These are phyloP conservation scores for Ploettnerulaceae sp. DNA, from an alignment of 2,329 filamentous ascomycete species.

Conservation along the genomic window DNA sequence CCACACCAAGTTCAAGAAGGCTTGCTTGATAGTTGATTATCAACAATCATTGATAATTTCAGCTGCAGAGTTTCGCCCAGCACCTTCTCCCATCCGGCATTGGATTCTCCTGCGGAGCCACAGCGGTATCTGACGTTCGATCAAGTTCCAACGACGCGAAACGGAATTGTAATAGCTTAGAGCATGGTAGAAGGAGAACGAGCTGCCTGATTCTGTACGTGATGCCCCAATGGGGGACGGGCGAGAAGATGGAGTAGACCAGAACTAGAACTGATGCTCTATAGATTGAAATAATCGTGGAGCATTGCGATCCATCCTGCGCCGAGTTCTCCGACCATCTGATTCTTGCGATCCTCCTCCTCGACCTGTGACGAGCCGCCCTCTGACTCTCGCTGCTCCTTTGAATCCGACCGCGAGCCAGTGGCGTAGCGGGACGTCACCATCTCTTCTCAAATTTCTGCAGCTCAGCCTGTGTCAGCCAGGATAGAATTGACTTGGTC, in stretches of 20 bases:
- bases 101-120: background rate
- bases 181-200: background rate
- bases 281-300: background rate
- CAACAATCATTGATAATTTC: background rate
- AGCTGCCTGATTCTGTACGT: background rate
- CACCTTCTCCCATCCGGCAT: background rate
- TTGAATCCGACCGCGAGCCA: constrained; percentile 10
- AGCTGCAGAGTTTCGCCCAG: background rate
- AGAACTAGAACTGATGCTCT: constrained; percentile 4
- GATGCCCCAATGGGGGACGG: constrained; percentile 1
- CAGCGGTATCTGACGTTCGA: background rate
- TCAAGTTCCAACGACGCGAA: constrained; percentile 1
- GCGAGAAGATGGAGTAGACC: background rate
- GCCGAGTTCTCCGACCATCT: background rate
- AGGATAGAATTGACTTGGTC: constrained; percentile 15
- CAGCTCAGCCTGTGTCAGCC: constrained; percentile 12
- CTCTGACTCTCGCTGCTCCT: background rate
- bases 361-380: background rate
- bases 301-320: background rate
- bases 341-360: background rate
- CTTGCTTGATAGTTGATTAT: constrained; percentile 1
- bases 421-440: constrained; percentile 9
- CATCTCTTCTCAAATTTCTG: constrained; percentile 2
- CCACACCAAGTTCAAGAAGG: background rate
- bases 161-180: background rate